Evolutionary conservation across 2,329 filamentous ascomycete species (phyloP).

Genomic region (Aspergillus aculeatinus): DNA sequence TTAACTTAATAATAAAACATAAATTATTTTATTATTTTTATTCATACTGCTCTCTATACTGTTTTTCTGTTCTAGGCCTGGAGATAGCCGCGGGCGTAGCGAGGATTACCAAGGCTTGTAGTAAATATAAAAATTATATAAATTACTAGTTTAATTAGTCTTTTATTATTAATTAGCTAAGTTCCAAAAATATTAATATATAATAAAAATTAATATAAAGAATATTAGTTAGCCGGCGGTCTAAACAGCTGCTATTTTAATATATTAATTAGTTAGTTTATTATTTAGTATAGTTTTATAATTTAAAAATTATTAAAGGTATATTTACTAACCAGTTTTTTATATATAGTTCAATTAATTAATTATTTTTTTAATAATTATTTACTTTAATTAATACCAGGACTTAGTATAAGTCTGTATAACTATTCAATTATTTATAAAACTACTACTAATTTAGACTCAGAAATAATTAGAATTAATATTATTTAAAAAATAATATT

Average conservation of each 20-base stretch:
- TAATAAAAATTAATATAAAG: too few species aligned
- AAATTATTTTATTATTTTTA: too few species aligned
- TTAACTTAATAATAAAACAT: too few species aligned
- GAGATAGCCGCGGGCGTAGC: too few species aligned
- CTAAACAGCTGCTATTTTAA: neutral
- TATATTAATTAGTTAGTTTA: neutral
- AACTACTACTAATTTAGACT: neutral
- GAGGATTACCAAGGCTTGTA: too few species aligned
- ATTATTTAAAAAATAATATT: too few species aligned
- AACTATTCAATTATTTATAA: neutral
- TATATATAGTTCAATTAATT: neutral
- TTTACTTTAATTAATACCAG: neutral
- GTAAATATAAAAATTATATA: neutral
- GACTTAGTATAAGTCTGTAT: neutral
- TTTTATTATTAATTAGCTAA: neutral
- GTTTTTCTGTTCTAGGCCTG: too few species aligned
- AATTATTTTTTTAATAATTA: neutral
- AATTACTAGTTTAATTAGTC: neutral
- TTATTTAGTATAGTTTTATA: neutral
- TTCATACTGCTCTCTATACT: too few species aligned
- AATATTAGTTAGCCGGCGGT: too few species aligned
- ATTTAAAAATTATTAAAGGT: too few species aligned
- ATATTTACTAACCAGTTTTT: too few species aligned
- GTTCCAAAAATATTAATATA: neutral
- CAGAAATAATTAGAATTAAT: neutral